Conservation (phyloP, 2,329 filamentous ascomycete genomes). For the Emmonsiellopsis sp. region DNA sequence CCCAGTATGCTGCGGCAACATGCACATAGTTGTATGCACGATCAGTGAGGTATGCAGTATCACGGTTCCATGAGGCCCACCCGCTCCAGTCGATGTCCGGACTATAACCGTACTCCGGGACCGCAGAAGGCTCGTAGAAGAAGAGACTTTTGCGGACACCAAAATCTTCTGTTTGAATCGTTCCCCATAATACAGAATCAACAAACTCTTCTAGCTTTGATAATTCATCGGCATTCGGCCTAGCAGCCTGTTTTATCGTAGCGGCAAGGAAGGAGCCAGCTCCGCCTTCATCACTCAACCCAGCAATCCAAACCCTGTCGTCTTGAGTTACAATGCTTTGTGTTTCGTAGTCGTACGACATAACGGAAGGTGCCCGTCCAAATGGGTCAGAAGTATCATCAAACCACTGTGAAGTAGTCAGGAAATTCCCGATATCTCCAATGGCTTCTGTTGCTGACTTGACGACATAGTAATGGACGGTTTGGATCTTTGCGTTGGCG, state of each 20-base stretch:
- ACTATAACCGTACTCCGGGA: no score
- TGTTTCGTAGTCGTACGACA: slow-evolving; percentile 44
- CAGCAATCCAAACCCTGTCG: slow-evolving; percentile 49
- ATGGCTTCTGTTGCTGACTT: slow-evolving; percentile 39
- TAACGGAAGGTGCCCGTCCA: slow-evolving; percentile 44
- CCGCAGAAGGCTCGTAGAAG: no score
- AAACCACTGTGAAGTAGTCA: slow-evolving; percentile 48
- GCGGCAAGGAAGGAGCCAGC: slow-evolving; percentile 45
- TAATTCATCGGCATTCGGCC: slow-evolving; percentile 43
- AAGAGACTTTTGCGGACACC: no score
- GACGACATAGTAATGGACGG: slow-evolving; percentile 49
- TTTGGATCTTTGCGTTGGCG: slow-evolving; percentile 40
- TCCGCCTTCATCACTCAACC: slow-evolving; percentile 52
- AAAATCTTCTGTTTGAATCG: no score
- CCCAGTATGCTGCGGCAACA: no score
- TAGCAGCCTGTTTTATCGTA: slow-evolving; percentile 45
- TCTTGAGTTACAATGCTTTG: slow-evolving; percentile 35
- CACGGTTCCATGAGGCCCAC: no score
- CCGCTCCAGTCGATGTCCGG: no score
- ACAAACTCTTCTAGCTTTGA: slow-evolving; percentile 38
- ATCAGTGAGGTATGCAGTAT: no score
- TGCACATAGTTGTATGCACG: no score
- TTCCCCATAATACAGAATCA: no score
- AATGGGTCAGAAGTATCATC: slow-evolving; percentile 46
- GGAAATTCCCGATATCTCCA: slow-evolving; percentile 42